Evolutionary conservation across 495 filamentous ascomycete species (phyloP), one percentile per base, ranked within the genome.

Genomic region (Glonium stellatum): DNA sequence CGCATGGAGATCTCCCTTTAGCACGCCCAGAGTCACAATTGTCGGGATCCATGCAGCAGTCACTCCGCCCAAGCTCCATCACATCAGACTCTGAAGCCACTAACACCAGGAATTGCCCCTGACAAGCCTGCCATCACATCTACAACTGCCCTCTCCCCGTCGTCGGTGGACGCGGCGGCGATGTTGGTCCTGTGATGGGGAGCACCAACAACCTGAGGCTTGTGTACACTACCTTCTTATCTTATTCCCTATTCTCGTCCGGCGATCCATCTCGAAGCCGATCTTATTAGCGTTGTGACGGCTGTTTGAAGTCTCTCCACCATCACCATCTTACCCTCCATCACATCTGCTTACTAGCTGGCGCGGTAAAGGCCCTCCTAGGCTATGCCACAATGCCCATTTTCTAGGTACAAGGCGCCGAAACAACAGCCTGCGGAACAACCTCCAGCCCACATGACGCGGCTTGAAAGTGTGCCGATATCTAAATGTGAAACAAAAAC

Each of bases 21-120:
- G 39, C 39, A 15, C 4, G 39, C 39, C 39, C 12, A 44, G 39
- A 44, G 10, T 44, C 48, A 51, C 48, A 51, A 25, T 31, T 23
- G 48, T 51, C 48, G 48, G 48, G 48, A 51, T 51, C 15, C 21
- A 15, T 51, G 48, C 48, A 51, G 27, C 23, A 25, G n/a, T 51
- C 48, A 51, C 48, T 15, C 13, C 1, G 44, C 18, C 18, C 44
- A 18, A 48, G 44, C 18, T 51, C 48, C 39, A 44, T 44, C 39
- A 44, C 39, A 44, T 11, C 39, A 44, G 10, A 39, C 36, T 39
- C 18, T 4, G 39, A 44, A 44, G 39, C 39, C 39, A 44, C 39
- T 18, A 11, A 44, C 39, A 18, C 8, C 8, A 8, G 15, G 36
- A 39, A 39, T 15, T 39, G 8, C 36, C 36, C 36, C 15, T 8